A percentile compares a stretch with the other conserved stretches of the same genome.
These are phyloP conservation scores for Sclerotinia nivalis DNA, from an alignment of 2,329 filamentous ascomycete genomes.

Conservation along the genomic window DNA sequence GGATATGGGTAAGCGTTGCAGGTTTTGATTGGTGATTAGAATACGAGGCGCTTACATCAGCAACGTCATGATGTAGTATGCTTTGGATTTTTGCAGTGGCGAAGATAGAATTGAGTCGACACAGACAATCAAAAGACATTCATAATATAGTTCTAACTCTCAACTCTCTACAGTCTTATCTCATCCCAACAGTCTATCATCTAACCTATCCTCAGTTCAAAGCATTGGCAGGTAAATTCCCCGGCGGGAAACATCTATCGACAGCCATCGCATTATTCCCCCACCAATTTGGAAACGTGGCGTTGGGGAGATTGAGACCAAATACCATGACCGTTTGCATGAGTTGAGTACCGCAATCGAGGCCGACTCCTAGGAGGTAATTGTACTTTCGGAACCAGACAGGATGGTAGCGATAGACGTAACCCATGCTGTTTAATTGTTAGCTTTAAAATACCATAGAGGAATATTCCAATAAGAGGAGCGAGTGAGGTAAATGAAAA, in stretches of 20 bases:
- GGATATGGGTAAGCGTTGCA: background rate
- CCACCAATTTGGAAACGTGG: conserved; percentile 40
- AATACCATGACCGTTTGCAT: conserved; percentile 71
- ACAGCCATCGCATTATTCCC: conserved; percentile 33
- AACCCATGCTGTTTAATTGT: conserved; percentile 11
- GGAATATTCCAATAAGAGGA: too few species aligned
- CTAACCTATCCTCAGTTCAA: background rate
- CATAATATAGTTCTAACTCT: too few species aligned
- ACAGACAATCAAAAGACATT: background rate
- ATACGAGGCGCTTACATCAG: background rate
- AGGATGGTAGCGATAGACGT: conserved; percentile 32
- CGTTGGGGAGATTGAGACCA: conserved; percentile 41
- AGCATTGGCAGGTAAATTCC: conserved; percentile 2
- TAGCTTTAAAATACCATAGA: background rate
- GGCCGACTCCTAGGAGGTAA: conserved; percentile 71
- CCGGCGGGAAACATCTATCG: conserved; percentile 39
- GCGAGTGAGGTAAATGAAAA: too few species aligned
- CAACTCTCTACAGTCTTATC: background rate
- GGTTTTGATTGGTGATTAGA: background rate
- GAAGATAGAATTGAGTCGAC: background rate
- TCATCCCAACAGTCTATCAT: background rate
- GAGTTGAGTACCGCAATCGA: conserved; percentile 68
- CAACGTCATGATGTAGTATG: background rate
- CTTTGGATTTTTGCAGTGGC: background rate
- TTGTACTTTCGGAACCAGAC: conserved; percentile 78